Evolutionary conservation across 345 rosid species (phyloP), one percentile per base, ranked within the genome.

Genomic region (Eucalyptus polybractea): DNA sequence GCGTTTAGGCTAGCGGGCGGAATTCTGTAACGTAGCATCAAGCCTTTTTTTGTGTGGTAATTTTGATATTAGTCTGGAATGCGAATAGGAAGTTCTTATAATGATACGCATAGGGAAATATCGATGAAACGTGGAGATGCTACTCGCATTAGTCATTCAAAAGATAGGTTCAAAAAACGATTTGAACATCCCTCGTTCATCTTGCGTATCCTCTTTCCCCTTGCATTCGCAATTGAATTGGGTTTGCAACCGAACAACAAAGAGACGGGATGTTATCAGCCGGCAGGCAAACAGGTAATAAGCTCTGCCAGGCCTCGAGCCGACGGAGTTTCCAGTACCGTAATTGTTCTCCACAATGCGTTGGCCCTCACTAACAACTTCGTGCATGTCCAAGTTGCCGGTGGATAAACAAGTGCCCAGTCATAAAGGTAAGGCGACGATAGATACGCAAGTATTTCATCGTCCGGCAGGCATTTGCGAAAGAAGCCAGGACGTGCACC

Each of bases 71-170:
- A 10, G 29, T 40, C 29, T 11, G 13, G 4, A 7, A 40, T 40
- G 83, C 47, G 24, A 76, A 76, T 2, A 6, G 83, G 27, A 6
- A 76, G 47, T 76, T 76, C 83, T 76, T 40, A 40, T 4, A 17
- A 17, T 40, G 47, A 11, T 6, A 11, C 2, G 2, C 47, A 6
- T 1, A 2, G 29, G 10, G 81, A 72, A 33, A 72, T 17, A 33
- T 72, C 40, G 25, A 17, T 11, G 47, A 76, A 40, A 76, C 7
- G 47, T 40, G 47, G 27, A 21, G 85, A 21, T 40, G 85, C 29
- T 0, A 21, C 4, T 11, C 5, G 0, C 27, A 10, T 76, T 4
- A 11, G 13, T 76, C 16, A 21, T 40, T 76, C 15, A 4, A 11
- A 22, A 40, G 29, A 76, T 6, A 6, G 47, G 47, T 21, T 42